These are phyloP conservation scores for Tilletia walkeri DNA, from an alignment of 1,284 basidiomycete species.

Conservation along the genomic window DNA sequence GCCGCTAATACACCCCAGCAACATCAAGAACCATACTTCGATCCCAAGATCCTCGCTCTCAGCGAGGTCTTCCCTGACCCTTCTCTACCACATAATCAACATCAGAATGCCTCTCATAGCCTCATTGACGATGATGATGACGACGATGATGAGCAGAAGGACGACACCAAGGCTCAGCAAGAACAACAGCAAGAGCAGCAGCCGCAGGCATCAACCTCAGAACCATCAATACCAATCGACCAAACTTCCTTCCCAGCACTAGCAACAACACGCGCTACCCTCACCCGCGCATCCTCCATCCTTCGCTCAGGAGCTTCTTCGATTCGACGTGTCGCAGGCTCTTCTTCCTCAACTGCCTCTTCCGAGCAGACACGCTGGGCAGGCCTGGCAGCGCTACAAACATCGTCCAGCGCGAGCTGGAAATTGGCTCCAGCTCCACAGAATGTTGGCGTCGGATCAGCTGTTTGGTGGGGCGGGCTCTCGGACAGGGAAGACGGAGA, in stretches of 20 bases:
- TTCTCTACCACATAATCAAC: neutral
- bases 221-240: neutral
- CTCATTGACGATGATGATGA: neutral
- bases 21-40: slow-evolving; percentile 9
- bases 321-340: slow-evolving; percentile 10
- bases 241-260: slow-evolving; percentile 3
- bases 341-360: neutral
- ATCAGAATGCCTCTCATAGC: neutral
- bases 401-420: slow-evolving; percentile 1
- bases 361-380: slow-evolving; percentile 4
- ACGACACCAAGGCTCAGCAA: neutral
- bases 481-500: slow-evolving; percentile 2
- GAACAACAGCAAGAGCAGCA: neutral
- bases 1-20: neutral
- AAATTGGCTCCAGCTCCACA: slow-evolving; percentile 1
- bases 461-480: slow-evolving; percentile 12
- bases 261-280: slow-evolving; percentile 6
- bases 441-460: slow-evolving; percentile 3
- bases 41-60: slow-evolving; percentile 13
- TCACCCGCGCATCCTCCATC: slow-evolving; percentile 7
- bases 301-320: neutral
- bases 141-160: neutral
- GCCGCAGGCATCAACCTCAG: neutral
- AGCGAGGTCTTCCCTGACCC: slow-evolving; percentile 16
- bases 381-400: neutral